Conservation (phyloP, 805 yeast genomes). For the Ogataea saltuana region DNA sequence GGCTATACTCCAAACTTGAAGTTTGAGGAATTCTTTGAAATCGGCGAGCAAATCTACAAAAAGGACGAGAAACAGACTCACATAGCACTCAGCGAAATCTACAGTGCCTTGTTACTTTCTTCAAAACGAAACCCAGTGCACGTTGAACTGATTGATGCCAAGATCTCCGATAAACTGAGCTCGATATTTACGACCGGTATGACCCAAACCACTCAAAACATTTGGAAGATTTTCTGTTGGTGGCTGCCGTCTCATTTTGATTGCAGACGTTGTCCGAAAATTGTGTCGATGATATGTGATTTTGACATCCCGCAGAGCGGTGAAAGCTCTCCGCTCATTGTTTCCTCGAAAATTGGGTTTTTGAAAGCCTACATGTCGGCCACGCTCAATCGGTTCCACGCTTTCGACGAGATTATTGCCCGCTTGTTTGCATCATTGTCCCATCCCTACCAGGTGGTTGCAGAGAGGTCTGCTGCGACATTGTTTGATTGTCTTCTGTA, state of each 20-base stretch:
- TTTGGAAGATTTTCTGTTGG: slow-evolving; percentile 79
- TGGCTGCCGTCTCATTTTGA: slow-evolving; percentile 71
- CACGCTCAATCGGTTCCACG: slow-evolving; percentile 42
- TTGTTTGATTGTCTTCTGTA: slow-evolving; percentile 41
- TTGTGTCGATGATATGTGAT: slow-evolving; percentile 46
- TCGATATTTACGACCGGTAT: slow-evolving; percentile 55
- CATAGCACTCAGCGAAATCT: slow-evolving; percentile 69
- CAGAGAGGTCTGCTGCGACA: slow-evolving; percentile 65
- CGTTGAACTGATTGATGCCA: slow-evolving; percentile 43
- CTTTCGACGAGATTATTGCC: slow-evolving; percentile 45
- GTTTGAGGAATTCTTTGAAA: slow-evolving; percentile 52
- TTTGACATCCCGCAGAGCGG: slow-evolving; percentile 50
- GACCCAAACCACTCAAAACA: slow-evolving; percentile 68
- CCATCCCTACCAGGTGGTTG: slow-evolving; percentile 73
- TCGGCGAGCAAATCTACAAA: slow-evolving; percentile 53
- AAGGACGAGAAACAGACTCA: slow-evolving; percentile 74
- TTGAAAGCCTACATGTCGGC: slow-evolving; percentile 43
- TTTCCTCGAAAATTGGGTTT: slow-evolving; percentile 60
- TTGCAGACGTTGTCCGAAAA: slow-evolving; percentile 60
- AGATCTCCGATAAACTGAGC: slow-evolving; percentile 45
- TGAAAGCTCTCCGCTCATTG: slow-evolving; percentile 58
- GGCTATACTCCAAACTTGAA: slow-evolving; percentile 44
- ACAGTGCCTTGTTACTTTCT: slow-evolving; percentile 61
- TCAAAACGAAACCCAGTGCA: slow-evolving; percentile 40
- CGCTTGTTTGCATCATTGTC: slow-evolving; percentile 50